Evolutionary conservation across 2,329 filamentous ascomycete genomes (phyloP).

Genomic region (Cadophora malorum): DNA sequence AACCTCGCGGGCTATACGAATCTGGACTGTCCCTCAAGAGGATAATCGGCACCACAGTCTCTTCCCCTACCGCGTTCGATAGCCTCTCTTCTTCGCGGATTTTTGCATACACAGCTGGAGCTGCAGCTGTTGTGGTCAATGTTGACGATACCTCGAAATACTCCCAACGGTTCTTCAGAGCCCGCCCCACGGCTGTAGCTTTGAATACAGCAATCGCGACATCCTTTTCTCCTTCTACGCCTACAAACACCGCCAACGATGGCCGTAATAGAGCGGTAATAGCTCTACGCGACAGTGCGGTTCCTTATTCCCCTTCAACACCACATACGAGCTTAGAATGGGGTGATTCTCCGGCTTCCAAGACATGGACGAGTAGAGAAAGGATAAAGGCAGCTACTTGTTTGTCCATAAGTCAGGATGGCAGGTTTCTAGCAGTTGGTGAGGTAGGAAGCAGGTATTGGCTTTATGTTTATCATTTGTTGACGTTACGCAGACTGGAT

Average conservation of each 20-base stretch:
- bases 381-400: slow-evolving; percentile 94
- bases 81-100: slow-evolving; percentile 70
- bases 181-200: slow-evolving; percentile 78
- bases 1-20: slow-evolving; percentile 55
- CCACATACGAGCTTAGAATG: slow-evolving; percentile 53
- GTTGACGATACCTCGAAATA: slow-evolving; percentile 69
- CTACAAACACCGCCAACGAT: slow-evolving; percentile 66
- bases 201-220: slow-evolving; percentile 59
- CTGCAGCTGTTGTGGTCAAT: slow-evolving; percentile 88
- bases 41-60: slow-evolving; percentile 90
- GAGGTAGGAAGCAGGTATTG: slow-evolving; percentile 61
- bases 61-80: slow-evolving; percentile 85
- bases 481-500: slow-evolving; percentile 71
- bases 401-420: slow-evolving; percentile 85
- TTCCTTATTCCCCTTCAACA: slow-evolving; percentile 46
- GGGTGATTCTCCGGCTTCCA: slow-evolving; percentile 68
- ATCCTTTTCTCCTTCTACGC: slow-evolving; percentile 59
- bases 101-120: slow-evolving; percentile 92
- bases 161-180: slow-evolving; percentile 88
- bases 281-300: slow-evolving; percentile 53
- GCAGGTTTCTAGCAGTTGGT: slow-evolving; percentile 86
- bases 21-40: slow-evolving; percentile 75
- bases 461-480: slow-evolving; percentile 27
- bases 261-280: slow-evolving; percentile 63
- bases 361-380: slow-evolving; percentile 87